Base-by-base conservation (phyloP, 495 filamentous ascomycete species). In the Daldinia concentrica region DNA sequence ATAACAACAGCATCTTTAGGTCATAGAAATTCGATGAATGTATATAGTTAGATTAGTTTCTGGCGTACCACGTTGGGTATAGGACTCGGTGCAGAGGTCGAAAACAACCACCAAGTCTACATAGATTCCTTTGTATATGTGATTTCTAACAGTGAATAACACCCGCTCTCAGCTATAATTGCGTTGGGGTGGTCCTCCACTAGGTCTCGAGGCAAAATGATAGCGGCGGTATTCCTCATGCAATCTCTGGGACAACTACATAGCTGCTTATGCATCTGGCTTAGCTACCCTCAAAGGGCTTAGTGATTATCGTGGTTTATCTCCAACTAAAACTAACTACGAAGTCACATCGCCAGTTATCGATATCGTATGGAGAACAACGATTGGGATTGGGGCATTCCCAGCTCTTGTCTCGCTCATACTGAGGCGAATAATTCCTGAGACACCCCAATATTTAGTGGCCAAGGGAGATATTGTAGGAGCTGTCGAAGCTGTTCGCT, bases 211-310 rank as follows among this genome's bases (percentile, higher is more conserved):
- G 88, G 83, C 30, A 83, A 83, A 6, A 91, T 92, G 89, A 81
- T 92, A 76, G 87, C 87, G 7, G 84, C 85, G 4, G 87, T 92
- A 15, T 91, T 91, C 76, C 81, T 89, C 57, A 89, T 87, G 85
- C 90, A 92, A 56, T 85, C 89, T 0, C 68, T 91, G 6, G 90
- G 89, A 1, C 89, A 91, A 63, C 80, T 91, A n/a, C n/a, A n/a
- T n/a, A n/a, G 80, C 86, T 7, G 89, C 83, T 4, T 77, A 78
- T 27, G 72, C 71, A 6, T 74, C 82, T 19, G 79, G 80, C 6
- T 66, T 71, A 24, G 71, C 82, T 26, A 85, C 86, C n/a, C 58
- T 89, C 24, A 81, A 87, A 39, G 86, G 85, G 0, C 81, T 91
- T 1, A 71, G 80, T 39, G 78, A 73, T 2, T 82, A 82, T 19